Evolutionary conservation across 306 rosid species (phyloP).

Genomic region (barrel medic (Medicago truncatula)): MtrunA17r5.0-ANR NC_053046.1:10671501-10672000

Average conservation of each 20-base stretch:
- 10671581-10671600: neutral
- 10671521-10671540: neutral
- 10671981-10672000: neutral
- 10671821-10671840: neutral
- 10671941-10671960: neutral
- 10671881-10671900: neutral
- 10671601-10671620: neutral
- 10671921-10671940: neutral
- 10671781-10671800: neutral
- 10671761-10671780: neutral
- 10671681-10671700: neutral
- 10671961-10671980: neutral
- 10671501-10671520: constrained; percentile 62
- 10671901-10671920: neutral
- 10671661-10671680: neutral
- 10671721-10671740: neutral
- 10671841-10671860: neutral
- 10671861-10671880: neutral
- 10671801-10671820: neutral
- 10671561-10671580: neutral
- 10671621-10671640: neutral
- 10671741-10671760: neutral
- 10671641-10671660: neutral
- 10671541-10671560: neutral
- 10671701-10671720: neutral